These are phyloP conservation scores for Pleodorina starrii DNA, from an alignment of 139 green algal genomes.

Conservation along the genomic window DNA sequence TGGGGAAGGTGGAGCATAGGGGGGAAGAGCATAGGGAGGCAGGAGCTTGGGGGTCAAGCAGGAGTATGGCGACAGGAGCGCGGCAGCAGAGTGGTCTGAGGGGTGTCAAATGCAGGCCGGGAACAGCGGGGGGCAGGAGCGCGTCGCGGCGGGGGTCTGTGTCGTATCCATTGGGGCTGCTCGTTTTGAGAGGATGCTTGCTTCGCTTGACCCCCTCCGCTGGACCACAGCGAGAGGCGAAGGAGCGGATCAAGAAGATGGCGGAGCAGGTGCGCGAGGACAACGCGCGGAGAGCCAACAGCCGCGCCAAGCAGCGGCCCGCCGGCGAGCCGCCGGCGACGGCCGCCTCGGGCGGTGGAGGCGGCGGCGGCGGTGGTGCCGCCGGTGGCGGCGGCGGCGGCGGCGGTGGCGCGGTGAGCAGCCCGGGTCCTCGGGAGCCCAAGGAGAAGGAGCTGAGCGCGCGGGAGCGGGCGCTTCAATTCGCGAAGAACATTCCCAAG, in stretches of 20 bases:
- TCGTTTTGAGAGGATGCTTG: too few species aligned
- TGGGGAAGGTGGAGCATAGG: too few species aligned
- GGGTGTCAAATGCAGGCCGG: too few species aligned
- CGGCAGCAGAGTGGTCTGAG: too few species aligned
- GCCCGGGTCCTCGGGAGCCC: neutral
- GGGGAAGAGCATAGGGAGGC: too few species aligned
- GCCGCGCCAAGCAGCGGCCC: conserved; percentile 3
- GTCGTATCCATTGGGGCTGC: too few species aligned
- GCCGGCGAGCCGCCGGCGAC: neutral
- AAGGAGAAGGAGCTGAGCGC: conserved; percentile 50
- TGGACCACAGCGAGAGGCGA: conserved; percentile 68
- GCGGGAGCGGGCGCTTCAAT: conserved; percentile 57
- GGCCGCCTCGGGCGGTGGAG: neutral
- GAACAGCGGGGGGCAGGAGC: too few species aligned
- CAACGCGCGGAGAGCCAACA: conserved; percentile 48
- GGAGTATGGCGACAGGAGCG: too few species aligned
- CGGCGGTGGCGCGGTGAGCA: too few species aligned
- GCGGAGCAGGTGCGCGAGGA: conserved; percentile 62
- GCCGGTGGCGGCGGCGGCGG: neutral
- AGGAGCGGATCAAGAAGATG: conserved; percentile 71
- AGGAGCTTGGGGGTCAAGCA: too few species aligned
- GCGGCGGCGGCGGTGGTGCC: neutral
- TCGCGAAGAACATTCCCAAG: conserved; percentile 67
- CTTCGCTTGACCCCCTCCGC: too few species aligned
- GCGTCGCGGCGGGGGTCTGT: too few species aligned